phyloP scores from a whole-genome alignment of 2,329 filamentous ascomycete species.

The Achaetomium macrosporum region DNA sequence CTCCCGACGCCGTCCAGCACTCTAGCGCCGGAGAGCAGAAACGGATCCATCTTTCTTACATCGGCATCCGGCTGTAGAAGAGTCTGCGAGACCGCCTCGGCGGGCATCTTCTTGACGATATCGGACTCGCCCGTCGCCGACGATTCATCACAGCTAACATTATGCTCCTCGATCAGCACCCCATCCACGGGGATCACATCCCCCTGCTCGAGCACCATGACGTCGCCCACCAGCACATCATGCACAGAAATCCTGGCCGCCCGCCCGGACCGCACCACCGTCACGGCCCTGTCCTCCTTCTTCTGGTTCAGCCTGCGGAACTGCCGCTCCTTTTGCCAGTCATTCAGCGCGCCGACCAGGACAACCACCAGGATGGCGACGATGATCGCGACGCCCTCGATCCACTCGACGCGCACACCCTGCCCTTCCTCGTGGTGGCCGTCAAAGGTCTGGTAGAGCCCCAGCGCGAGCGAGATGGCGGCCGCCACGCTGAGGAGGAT shows the following conservation, averaged over 20 bases:
- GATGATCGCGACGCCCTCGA: conserved; percentile 62
- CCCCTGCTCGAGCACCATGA: conserved; percentile 62
- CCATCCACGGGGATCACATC: conserved; percentile 71
- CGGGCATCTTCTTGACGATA: conserved; percentile 60
- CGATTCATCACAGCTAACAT: conserved; percentile 72
- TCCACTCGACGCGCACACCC: conserved; percentile 50
- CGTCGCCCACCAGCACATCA: conserved; percentile 64
- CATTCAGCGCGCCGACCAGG: conserved; percentile 56
- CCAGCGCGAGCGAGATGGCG: conserved; percentile 58
- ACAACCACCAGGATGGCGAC: conserved; percentile 61
- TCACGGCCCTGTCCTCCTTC: conserved; percentile 59
- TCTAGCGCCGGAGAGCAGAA: conserved; percentile 52
- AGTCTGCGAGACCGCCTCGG: conserved; percentile 49
- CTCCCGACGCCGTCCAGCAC: conserved; percentile 70
- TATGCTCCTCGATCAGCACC: conserved; percentile 66
- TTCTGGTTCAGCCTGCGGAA: conserved; percentile 57
- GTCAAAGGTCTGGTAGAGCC: conserved; percentile 61
- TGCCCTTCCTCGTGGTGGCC: conserved; percentile 37
- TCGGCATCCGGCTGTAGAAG: conserved; percentile 44
- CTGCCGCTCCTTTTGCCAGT: conserved; percentile 63
- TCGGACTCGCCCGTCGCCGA: conserved; percentile 72
- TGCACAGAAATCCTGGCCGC: conserved; percentile 56
- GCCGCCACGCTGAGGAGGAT: conserved; percentile 62
- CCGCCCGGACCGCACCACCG: conserved; percentile 61
- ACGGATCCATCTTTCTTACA: conserved; percentile 37